A percentile compares a stretch with the other conserved stretches of the same genome.
phyloP scores from a whole-genome alignment of 805 yeast genomes.

The Priceomyces castillae region DNA sequence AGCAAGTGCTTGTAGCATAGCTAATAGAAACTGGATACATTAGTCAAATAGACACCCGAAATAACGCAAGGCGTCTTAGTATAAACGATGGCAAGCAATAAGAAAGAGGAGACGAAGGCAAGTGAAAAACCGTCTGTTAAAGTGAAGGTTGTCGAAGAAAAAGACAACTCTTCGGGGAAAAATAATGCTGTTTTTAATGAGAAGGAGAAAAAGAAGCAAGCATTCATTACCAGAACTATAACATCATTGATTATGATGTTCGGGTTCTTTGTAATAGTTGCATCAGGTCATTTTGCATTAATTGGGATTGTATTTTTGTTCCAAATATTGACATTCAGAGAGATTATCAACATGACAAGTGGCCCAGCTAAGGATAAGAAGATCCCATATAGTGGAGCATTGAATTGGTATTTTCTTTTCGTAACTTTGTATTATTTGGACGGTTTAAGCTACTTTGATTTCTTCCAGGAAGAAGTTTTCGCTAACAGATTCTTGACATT shows the following conservation, averaged over 20 bases:
- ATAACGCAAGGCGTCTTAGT: neutral
- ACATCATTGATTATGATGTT: constrained; percentile 94
- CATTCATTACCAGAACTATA: constrained; percentile 80
- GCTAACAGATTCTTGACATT: constrained; percentile 53
- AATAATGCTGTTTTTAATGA: constrained; percentile 31
- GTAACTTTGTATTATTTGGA: constrained; percentile 89
- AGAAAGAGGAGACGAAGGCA: neutral
- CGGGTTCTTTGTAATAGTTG: constrained; percentile 64
- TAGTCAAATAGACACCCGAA: neutral
- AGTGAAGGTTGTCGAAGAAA: neutral
- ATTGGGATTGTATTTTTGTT: constrained; percentile 67
- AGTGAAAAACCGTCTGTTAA: neutral
- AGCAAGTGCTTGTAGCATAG: neutral
- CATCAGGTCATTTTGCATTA: constrained; percentile 83
- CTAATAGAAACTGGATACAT: neutral
- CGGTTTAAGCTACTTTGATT: constrained; percentile 75
- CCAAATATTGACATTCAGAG: constrained; percentile 84
- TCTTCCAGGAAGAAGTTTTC: constrained; percentile 54
- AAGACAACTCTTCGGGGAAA: neutral
- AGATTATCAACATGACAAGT: constrained; percentile 81
- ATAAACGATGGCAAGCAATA: constrained; percentile 2
- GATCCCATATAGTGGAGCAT: constrained; percentile 74
- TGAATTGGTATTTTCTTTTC: constrained; percentile 89
- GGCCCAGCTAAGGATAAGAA: constrained; percentile 82
- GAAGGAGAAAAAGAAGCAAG: constrained; percentile 68